Evolutionary conservation across 345 rosid genomes (phyloP).

Genomic region (Citrus inodora): DNA sequence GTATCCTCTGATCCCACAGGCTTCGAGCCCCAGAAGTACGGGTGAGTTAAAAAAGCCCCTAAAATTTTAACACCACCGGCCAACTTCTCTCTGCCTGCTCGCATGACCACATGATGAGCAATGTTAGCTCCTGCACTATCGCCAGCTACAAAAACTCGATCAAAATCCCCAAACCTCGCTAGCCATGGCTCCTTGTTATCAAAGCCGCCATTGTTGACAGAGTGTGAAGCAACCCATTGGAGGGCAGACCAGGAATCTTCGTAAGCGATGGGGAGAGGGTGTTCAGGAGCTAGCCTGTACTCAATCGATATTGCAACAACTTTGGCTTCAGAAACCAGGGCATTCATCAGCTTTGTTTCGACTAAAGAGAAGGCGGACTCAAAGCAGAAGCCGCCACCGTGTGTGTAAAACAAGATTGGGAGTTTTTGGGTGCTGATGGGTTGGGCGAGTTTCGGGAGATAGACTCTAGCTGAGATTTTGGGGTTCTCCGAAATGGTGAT

Average conservation of each 20-base stretch:
- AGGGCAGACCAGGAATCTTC: conserved; percentile 48
- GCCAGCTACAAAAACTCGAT: conserved; percentile 29
- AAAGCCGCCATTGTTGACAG: neutral
- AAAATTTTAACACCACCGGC: conserved; percentile 22
- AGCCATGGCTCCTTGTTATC: conserved; percentile 40
- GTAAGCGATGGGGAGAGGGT: conserved; percentile 30
- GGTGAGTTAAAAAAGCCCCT: conserved; percentile 37
- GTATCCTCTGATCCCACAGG: conserved; percentile 31
- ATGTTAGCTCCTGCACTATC: conserved; percentile 51
- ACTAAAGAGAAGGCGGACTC: conserved; percentile 32
- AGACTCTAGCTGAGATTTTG: conserved; percentile 29
- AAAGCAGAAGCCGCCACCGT: conserved; percentile 42
- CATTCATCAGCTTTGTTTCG: conserved; percentile 21
- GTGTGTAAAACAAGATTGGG: conserved; percentile 41
- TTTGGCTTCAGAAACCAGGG: conserved; percentile 24
- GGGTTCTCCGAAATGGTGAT: conserved; percentile 26
- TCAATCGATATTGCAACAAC: conserved; percentile 39
- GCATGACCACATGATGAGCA: conserved; percentile 26
- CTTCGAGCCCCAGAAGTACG: conserved; percentile 51
- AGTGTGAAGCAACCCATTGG: conserved; percentile 38
- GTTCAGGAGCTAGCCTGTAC: conserved; percentile 45
- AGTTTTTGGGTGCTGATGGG: conserved; percentile 18
- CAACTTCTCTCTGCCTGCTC: conserved; percentile 24
- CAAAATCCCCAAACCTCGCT: conserved; percentile 29
- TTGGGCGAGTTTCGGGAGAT: conserved; percentile 28